Evolutionary conservation across 345 rosid genomes (phyloP).

Genomic region (Excoecaria cochinchinensis): DNA sequence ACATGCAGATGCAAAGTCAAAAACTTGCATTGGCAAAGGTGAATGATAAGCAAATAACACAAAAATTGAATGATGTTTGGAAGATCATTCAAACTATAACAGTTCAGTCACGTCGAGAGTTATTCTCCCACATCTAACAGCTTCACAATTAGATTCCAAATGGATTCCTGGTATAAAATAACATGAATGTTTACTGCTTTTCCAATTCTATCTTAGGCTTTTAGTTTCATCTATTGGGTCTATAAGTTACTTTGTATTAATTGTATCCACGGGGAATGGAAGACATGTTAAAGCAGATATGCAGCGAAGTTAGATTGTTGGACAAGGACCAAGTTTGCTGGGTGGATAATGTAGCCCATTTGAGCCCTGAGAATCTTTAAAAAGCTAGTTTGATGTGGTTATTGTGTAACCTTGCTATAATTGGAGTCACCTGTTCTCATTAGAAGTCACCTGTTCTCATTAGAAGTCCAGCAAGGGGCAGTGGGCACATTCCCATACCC

Average conservation of each 20-base stretch:
- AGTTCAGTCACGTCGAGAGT: not conserved
- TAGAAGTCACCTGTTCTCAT: not conserved
- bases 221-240: too few species aligned
- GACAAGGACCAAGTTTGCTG: too few species aligned
- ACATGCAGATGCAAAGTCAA: not conserved
- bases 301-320: too few species aligned
- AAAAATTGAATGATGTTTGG: not conserved
- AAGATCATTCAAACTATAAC: not conserved
- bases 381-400: too few species aligned
- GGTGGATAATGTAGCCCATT: too few species aligned
- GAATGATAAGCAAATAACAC: not conserved
- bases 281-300: too few species aligned
- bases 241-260: too few species aligned
- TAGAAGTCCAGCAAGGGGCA: not conserved
- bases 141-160: not conserved
- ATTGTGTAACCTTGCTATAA: not conserved
- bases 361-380: too few species aligned
- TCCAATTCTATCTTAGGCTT: not conserved
- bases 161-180: too few species aligned
- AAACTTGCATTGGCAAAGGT: not conserved
- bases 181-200: not conserved
- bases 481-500: too few species aligned
- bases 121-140: not conserved
- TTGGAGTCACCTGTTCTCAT: not conserved
- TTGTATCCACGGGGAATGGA: too few species aligned